Evolutionary conservation across 345 rosid genomes (phyloP), one percentile per base, ranked within the genome.

Genomic region (Firmiana major): DNA sequence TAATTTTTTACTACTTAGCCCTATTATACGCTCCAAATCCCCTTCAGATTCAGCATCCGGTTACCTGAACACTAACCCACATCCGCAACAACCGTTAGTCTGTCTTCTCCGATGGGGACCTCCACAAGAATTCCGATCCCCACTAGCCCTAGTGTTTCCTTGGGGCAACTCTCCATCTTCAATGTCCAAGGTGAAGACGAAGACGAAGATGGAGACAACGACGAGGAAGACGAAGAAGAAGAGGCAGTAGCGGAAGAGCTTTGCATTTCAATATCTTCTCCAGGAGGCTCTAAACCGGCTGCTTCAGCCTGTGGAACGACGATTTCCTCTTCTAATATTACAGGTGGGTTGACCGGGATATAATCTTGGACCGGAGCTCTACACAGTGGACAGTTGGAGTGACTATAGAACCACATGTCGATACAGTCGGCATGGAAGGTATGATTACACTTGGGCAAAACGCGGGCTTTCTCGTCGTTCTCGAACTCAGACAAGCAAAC

Each of bases 401-500:
- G 92, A 13, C 93, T 85, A 36, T 79, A 82, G 75, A 95, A 92
- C 98, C 99, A 95, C 87, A 85, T 84, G 62, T 93, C 98, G 75
- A 93, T 92, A 76, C 98, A 95, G 12, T 86, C 96, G 1, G 84
- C 87, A 65, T 95, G 99, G 75, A 95, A 95, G 46, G 82, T 76
- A 71, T 95, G 99, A 16, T 83, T 83, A 66, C 99, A 95, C 42
- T 79, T 80, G 6, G 97, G 96, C 72, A 95, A 79, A 28, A 78
- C 72, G 69, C 97, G 91, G 62, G 86, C 98, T 73, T 71, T 57
- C 71, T 95, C 98, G 2, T 86, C 86, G 68, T 89, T 85, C 54
- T 90, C 89, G 66, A 95, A 95, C 71, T 93, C 97, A 4, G 88
- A 90, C 77, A 93, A 78, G 83, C 99, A 95, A 43, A 93, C 91